Percentiles rank a stretch among this genome's conserved stretches.
Conservation (phyloP, 768 basidiomycete genomes). For the Collybiopsis luxurians region DNA sequence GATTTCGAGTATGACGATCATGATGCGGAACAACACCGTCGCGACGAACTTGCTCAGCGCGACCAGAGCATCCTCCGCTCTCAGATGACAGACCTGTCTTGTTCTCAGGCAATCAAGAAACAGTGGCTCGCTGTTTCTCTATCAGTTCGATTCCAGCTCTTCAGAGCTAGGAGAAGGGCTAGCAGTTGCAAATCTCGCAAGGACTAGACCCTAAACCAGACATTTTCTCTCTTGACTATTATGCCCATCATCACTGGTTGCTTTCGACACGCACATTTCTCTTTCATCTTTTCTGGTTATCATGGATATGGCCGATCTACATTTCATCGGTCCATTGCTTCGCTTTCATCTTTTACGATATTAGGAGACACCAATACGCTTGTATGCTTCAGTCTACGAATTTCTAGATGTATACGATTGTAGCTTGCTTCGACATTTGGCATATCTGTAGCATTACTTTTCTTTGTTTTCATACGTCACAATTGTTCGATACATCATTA, state of each 20-base stretch:
- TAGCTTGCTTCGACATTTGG: too few relatives aligned
- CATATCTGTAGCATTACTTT: too few relatives aligned
- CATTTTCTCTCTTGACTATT: background rate
- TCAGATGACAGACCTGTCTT: background rate
- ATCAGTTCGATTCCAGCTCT: background rate
- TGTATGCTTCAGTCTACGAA: too few relatives aligned
- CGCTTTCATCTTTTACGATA: too few relatives aligned
- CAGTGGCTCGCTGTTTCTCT: slow-evolving; percentile 2
- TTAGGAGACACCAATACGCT: too few relatives aligned
- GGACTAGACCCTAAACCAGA: background rate
- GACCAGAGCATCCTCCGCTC: background rate
- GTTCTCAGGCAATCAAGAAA: slow-evolving; percentile 1
- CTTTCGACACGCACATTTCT: background rate
- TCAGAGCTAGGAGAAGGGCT: slow-evolving; percentile 1
- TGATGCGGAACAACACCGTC: background rate
- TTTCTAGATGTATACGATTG: too few relatives aligned
- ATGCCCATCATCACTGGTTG: background rate
- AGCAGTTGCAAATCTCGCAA: background rate
- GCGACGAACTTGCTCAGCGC: background rate
- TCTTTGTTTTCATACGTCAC: too few relatives aligned
- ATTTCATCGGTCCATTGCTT: background rate
- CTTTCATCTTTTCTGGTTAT: background rate
- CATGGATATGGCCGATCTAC: background rate
- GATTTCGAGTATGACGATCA: background rate
- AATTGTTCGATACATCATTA: too few relatives aligned